Evolutionary conservation across 202 grass and related monocot genomes (phyloP), one percentile per base, ranked within the genome.

Genomic region (Carex arenaria): DNA sequence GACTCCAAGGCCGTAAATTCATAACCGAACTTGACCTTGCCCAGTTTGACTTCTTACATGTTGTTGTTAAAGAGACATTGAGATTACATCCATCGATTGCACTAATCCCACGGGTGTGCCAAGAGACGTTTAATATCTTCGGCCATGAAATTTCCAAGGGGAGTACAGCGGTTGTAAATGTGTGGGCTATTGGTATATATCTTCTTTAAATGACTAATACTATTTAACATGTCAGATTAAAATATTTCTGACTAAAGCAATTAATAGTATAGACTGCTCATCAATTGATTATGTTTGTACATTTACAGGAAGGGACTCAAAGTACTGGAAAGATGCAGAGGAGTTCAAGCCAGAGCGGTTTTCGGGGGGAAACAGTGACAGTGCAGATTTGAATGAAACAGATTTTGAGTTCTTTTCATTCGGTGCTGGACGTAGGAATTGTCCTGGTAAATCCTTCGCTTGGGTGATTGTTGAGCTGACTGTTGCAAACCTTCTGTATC

Each of bases 331-430:
- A 0, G 67, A 84, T 1, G 26, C 86, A 0, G 80, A 86, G 28
- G 72, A 91, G 6, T 91, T 88, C 40, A 84, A 18, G 9, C 89
- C 84, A 0, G 86, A 91, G 20, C 80, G 86, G 84, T 84, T 36
- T 86, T 76, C 19, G 61, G 82, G 0, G 19, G 42, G 1, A 17
- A 70, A 83, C 51, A 3, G 0, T 5, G 31, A 57, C 17, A 13
- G 17, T 0, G 4, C 56, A 0, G 59, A 68, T 4, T 76, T 53
- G 2, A 87, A 69, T 11, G 75, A 60, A 20, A 5, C 28, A 0
- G 56, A 84, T 34, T 67, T 84, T 10, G 82, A 72, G 22, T 85
- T 63, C 61, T 84, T 84, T 42, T 76, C 88, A 1, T 85, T 88
- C 2, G 82, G 86, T 2, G 47, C 86, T 0, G 72, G 89, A 0